Conservation (phyloP, 139 green algal species). For the Deuterostichococcus epilithicus region DNA sequence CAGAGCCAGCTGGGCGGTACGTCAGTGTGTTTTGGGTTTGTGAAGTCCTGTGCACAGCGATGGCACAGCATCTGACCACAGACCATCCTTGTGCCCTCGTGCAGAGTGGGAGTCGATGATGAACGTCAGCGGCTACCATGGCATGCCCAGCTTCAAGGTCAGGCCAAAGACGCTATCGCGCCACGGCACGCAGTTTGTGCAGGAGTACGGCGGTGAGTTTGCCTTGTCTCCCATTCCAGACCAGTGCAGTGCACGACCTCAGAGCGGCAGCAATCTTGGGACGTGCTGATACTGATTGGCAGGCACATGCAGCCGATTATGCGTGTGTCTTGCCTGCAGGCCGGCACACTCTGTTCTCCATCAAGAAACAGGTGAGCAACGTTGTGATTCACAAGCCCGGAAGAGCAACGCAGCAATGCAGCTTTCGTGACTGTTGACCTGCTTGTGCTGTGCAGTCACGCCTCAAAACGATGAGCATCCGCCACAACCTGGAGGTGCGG, state of each 20-base stretch:
- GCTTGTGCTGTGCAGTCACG: constrained; percentile 5
- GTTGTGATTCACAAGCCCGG: too few relatives aligned
- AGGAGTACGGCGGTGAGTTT: constrained; percentile 2
- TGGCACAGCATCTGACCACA: background rate
- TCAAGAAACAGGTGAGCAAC: background rate
- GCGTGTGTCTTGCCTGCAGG: background rate
- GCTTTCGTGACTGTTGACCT: background rate
- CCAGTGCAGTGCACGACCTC: too few relatives aligned
- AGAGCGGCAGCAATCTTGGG: too few relatives aligned
- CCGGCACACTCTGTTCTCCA: constrained; percentile 6
- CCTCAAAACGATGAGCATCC: constrained; percentile 15
- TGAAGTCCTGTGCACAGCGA: background rate
- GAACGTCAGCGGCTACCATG: constrained; percentile 21
- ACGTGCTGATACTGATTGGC: too few relatives aligned
- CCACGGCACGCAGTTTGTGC: constrained; percentile 21
- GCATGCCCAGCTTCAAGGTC: constrained; percentile 34
- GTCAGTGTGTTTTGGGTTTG: background rate
- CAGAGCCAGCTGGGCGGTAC: background rate
- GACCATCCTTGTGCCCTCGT: background rate
- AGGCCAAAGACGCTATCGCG: constrained; percentile 23
- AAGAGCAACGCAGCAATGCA: too few relatives aligned
- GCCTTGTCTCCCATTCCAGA: too few relatives aligned
- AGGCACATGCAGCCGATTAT: too few relatives aligned
- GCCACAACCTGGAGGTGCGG: constrained; percentile 27
- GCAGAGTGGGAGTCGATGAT: constrained; percentile 28